Conservation (phyloP, 2,329 filamentous ascomycete genomes). For the Talaromyces marneffei region DNA sequence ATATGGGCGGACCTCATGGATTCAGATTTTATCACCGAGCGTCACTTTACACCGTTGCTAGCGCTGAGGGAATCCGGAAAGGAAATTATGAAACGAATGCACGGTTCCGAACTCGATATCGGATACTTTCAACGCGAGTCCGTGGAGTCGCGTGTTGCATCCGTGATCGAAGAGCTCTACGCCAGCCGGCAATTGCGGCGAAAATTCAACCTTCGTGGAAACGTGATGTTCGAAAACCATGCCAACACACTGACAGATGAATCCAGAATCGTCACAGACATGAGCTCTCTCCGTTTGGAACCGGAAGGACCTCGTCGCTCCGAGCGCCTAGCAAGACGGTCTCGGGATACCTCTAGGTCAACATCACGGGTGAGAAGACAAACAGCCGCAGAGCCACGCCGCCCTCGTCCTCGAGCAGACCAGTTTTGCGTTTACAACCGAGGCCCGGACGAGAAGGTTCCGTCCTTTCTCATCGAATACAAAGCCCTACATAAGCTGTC, state of each 20-base stretch:
- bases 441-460: slow-evolving; percentile 16
- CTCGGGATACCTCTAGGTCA: background rate
- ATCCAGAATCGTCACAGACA: slow-evolving; percentile 7
- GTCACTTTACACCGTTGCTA: slow-evolving; percentile 17
- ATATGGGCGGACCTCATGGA: slow-evolving; percentile 18
- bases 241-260: slow-evolving; percentile 15
- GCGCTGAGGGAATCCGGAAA: slow-evolving; percentile 17
- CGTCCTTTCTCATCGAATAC: slow-evolving; percentile 37
- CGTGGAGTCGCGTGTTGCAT: background rate
- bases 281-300: slow-evolving; percentile 13
- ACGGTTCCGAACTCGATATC: slow-evolving; percentile 19
- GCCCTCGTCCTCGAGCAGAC: slow-evolving; percentile 24
- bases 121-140: slow-evolving; percentile 15
- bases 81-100: slow-evolving; percentile 14
- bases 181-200: background rate
- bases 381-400: slow-evolving; percentile 6
- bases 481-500: slow-evolving; percentile 48
- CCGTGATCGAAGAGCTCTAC: background rate
- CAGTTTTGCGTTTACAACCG: slow-evolving; percentile 25
- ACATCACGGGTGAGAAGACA: slow-evolving; percentile 4
- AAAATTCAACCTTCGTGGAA: background rate
- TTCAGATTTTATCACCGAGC: slow-evolving; percentile 15
- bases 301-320: slow-evolving; percentile 14
- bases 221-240: slow-evolving; percentile 12
- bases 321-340: slow-evolving; percentile 9